Conservation (phyloP, 345 rosid genomes). For the Bruguiera sexangula region DNA sequence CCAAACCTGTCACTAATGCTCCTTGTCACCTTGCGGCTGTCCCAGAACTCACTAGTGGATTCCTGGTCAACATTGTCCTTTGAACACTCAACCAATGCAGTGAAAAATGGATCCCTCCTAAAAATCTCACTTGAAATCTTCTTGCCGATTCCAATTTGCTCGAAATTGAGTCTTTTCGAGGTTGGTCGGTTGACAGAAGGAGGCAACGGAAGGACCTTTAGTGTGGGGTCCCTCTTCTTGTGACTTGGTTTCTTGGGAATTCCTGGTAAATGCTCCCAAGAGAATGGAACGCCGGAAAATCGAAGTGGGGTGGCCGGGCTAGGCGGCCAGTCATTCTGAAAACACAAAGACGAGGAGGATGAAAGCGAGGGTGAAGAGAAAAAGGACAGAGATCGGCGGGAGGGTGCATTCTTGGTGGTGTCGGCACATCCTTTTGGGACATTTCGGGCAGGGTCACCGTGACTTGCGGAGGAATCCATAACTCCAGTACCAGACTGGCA, state of each 20-base stretch:
- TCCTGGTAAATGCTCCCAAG: constrained; percentile 91
- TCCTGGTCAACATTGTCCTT: constrained; percentile 38
- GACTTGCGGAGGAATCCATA: constrained; percentile 21
- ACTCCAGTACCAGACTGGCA: constrained; percentile 1
- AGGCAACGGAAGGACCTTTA: constrained; percentile 56
- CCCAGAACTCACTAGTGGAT: constrained; percentile 10
- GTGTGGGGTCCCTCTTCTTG: constrained; percentile 28
- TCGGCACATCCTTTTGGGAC: constrained; percentile 17
- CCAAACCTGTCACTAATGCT: constrained; percentile 47
- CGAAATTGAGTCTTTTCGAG: constrained; percentile 24
- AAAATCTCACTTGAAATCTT: constrained; percentile 20
- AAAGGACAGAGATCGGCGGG: constrained; percentile 29
- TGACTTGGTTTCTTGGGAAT: constrained; percentile 59
- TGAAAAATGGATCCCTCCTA: constrained; percentile 61
- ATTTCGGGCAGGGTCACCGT: constrained; percentile 12
- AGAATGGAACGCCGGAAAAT: constrained; percentile 76
- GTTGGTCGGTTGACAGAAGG: constrained; percentile 38
- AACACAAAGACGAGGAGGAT: constrained; percentile 38
- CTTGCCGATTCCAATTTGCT: constrained; percentile 20
- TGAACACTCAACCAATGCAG: constrained; percentile 74
- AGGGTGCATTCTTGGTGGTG: constrained; percentile 3
- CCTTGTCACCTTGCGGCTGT: constrained; percentile 31
- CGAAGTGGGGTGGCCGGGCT: constrained; percentile 60
- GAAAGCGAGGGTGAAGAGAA: constrained; percentile 34
- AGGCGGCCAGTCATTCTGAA: constrained; percentile 46